These are phyloP conservation scores for Chiua virens DNA, from an alignment of 768 basidiomycete genomes.

Conservation along the genomic window DNA sequence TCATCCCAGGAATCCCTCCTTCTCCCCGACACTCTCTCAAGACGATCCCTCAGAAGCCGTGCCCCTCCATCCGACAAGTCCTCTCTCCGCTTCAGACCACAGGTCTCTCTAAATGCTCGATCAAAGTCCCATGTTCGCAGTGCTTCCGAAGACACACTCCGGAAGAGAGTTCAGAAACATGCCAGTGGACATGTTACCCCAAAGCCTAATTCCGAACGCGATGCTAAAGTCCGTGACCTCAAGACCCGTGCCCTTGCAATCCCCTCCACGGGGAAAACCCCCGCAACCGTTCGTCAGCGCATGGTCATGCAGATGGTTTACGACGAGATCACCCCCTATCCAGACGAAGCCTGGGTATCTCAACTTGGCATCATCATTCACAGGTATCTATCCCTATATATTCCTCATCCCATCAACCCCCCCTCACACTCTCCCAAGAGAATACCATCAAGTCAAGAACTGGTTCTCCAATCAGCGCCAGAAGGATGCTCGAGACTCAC, in stretches of 20 bases:
- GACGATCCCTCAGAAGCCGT: conserved; percentile 30
- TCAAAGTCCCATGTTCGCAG: conserved; percentile 22
- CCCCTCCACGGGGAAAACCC: conserved; percentile 41
- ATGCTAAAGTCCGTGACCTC: conserved; percentile 30
- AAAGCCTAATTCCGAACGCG: conserved; percentile 31
- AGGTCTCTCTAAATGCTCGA: conserved; percentile 25
- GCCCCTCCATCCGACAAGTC: conserved; percentile 22
- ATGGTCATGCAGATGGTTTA: conserved; percentile 63
- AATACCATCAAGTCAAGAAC: conserved; percentile 62
- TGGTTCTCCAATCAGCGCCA: conserved; percentile 70
- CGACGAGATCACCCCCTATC: conserved; percentile 65
- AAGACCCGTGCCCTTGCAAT: conserved; percentile 32
- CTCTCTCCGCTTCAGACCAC: conserved; percentile 25
- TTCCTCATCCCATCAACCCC: neutral
- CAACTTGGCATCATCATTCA: conserved; percentile 57
- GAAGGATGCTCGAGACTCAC: conserved; percentile 40
- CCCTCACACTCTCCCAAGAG: conserved; percentile 33
- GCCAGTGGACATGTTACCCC: conserved; percentile 11
- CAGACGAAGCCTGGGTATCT: conserved; percentile 60
- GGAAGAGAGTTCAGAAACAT: conserved; percentile 29
- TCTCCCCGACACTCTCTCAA: conserved; percentile 20
- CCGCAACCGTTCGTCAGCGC: conserved; percentile 54
- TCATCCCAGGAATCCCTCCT: conserved; percentile 30
- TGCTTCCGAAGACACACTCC: conserved; percentile 27
- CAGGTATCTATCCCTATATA: conserved; percentile 38